These are phyloP conservation scores for Flaveria trinervia DNA, from an alignment of 129 eudicot genomes.

Conservation along the genomic window DNA sequence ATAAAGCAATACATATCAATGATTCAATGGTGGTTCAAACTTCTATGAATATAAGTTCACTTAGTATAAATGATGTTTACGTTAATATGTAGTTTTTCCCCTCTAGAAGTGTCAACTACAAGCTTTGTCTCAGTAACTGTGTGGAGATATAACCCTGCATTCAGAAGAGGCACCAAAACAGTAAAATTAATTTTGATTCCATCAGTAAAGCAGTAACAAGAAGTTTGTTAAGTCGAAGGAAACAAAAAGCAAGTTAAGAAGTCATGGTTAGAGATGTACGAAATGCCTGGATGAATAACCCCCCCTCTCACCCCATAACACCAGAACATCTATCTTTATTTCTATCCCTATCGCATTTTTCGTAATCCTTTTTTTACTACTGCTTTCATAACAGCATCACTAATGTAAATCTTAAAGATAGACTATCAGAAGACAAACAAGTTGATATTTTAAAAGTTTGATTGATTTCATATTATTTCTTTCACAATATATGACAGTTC, in stretches of 20 bases:
- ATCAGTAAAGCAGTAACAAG: background rate
- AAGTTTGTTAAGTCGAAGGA: background rate
- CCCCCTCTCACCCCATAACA: too few relatives aligned
- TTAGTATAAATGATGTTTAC: slow-evolving; percentile 40
- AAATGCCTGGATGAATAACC: background rate
- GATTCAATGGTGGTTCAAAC: slow-evolving; percentile 15
- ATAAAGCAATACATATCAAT: slow-evolving; percentile 18
- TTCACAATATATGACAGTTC: too few relatives aligned
- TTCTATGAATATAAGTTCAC: slow-evolving; percentile 6
- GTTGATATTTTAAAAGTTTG: too few relatives aligned
- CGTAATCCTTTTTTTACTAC: too few relatives aligned
- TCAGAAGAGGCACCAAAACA: slow-evolving; percentile 15
- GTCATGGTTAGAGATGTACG: background rate
- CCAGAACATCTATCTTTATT: too few relatives aligned
- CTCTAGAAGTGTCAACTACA: slow-evolving; percentile 96
- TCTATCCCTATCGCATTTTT: too few relatives aligned
- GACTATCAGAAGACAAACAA: too few relatives aligned
- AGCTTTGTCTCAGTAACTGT: slow-evolving; percentile 87
- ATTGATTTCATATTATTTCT: too few relatives aligned
- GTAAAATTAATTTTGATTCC: background rate
- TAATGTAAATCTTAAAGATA: too few relatives aligned
- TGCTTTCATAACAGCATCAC: too few relatives aligned
- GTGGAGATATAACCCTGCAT: slow-evolving; percentile 85
- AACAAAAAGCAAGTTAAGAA: background rate
- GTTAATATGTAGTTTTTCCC: slow-evolving; percentile 84